A percentile compares a stretch with the other conserved stretches of the same genome.
Conservation (phyloP, 805 yeast genomes). For the Myxozyma sirexii region DNA sequence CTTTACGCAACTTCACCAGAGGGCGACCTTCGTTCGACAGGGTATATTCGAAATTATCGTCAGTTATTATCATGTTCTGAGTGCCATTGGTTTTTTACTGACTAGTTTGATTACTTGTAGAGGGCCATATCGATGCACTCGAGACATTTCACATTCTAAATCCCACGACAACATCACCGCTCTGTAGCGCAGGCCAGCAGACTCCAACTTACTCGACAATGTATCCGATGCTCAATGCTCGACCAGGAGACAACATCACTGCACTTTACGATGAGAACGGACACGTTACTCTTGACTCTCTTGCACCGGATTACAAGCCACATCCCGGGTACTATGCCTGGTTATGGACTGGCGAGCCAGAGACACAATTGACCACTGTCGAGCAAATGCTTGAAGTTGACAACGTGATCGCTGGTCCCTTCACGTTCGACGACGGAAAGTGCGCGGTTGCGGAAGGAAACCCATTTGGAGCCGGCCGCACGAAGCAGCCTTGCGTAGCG, state of each 20-base stretch:
- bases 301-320: slow-evolving; percentile 33
- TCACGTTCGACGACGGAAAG: slow-evolving; percentile 32
- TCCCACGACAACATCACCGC: slow-evolving; percentile 17
- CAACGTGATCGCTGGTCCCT: slow-evolving; percentile 34
- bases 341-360: slow-evolving; percentile 29
- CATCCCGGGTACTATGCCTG: slow-evolving; percentile 35
- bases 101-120: background rate
- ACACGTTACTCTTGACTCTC: slow-evolving; percentile 34
- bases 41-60: slow-evolving; percentile 32
- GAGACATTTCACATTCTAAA: slow-evolving; percentile 34
- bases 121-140: slow-evolving; percentile 32
- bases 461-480: slow-evolving; percentile 17
- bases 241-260: slow-evolving; percentile 30
- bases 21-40: slow-evolving; percentile 26
- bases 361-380: slow-evolving; percentile 27
- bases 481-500: slow-evolving; percentile 26
- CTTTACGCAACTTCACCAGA: slow-evolving; percentile 22
- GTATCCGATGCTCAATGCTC: slow-evolving; percentile 34
- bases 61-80: background rate
- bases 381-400: slow-evolving; percentile 21
- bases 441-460: slow-evolving; percentile 31
- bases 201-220: slow-evolving; percentile 23
- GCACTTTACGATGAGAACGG: slow-evolving; percentile 34
- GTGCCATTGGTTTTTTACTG: background rate
- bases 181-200: slow-evolving; percentile 29